A percentile compares a stretch with the other conserved stretches of the same genome.
These are phyloP conservation scores for Solanum piurae DNA, from an alignment of 257 asterid genomes.

Conservation along the genomic window DNA sequence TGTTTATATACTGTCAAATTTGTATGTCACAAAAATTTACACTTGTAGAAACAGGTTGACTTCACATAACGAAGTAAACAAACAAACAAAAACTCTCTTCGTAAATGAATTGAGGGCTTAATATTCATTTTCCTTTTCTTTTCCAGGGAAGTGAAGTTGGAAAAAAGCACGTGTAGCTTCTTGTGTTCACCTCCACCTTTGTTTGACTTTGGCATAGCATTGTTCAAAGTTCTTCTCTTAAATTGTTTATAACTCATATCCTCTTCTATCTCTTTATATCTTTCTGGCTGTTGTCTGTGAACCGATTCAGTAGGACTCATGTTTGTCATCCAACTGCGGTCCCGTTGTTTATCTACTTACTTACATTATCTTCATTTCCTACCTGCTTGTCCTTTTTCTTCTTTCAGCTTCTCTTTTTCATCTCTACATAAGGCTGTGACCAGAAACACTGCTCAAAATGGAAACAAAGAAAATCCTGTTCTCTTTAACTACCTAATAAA, in stretches of 20 bases:
- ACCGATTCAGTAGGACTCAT: neutral
- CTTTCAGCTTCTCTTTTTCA: neutral
- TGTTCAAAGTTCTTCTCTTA: neutral
- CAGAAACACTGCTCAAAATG: neutral
- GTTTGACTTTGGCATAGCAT: neutral
- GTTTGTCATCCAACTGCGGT: neutral
- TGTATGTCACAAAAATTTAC: neutral
- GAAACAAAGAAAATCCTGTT: neutral
- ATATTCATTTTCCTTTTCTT: neutral
- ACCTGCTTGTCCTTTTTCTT: neutral
- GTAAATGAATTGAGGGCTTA: neutral
- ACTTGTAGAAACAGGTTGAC: neutral
- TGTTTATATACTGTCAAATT: neutral
- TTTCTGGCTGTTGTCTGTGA: neutral
- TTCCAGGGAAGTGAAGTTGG: neutral
- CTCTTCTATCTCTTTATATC: neutral
- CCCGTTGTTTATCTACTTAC: neutral
- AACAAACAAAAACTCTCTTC: neutral
- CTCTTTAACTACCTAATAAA: conserved; percentile 3
- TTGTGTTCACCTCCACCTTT: neutral
- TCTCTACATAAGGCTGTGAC: neutral
- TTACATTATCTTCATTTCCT: neutral
- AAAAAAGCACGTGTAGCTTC: neutral
- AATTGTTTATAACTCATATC: neutral
- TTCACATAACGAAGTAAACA: neutral